A percentile compares a stretch with the other conserved stretches of the same genome.
Conservation (phyloP, 176 grass and related monocot species). For the Eragrostis curvula region DNA sequence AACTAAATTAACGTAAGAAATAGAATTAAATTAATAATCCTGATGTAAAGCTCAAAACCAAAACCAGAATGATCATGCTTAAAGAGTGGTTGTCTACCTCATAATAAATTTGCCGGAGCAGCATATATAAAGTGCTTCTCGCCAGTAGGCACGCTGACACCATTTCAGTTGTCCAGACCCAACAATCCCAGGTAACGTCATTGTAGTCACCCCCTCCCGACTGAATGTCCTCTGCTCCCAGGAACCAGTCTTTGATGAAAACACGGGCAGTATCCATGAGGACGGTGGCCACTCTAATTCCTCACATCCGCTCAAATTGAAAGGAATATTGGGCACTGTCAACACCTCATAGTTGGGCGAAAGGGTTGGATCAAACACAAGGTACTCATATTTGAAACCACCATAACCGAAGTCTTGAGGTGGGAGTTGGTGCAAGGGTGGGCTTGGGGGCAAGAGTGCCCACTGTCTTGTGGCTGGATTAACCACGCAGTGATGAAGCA, state of each 20-base stretch:
- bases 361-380: conserved; percentile 22
- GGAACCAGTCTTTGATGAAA: conserved; percentile 19
- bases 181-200: background rate
- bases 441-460: background rate
- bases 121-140: conserved; percentile 8
- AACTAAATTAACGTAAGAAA: background rate
- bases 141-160: conserved; percentile 23
- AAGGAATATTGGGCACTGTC: background rate
- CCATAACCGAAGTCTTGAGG: background rate
- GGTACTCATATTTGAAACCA: background rate
- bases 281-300: conserved; percentile 20
- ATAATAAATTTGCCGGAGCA: background rate
- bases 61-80: background rate
- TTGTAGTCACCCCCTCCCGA: conserved; percentile 1
- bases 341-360: background rate
- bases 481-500: background rate
- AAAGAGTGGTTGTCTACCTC: conserved; percentile 1
- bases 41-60: background rate
- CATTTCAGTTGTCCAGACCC: fast-evolving
- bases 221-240: conserved; percentile 17
- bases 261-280: conserved; percentile 13
- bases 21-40: background rate
- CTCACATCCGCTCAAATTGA: background rate
- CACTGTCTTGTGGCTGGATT: background rate
- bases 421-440: background rate